Conservation (phyloP, 2,329 filamentous ascomycete species). For the Fusarium coffeatum region DNA sequence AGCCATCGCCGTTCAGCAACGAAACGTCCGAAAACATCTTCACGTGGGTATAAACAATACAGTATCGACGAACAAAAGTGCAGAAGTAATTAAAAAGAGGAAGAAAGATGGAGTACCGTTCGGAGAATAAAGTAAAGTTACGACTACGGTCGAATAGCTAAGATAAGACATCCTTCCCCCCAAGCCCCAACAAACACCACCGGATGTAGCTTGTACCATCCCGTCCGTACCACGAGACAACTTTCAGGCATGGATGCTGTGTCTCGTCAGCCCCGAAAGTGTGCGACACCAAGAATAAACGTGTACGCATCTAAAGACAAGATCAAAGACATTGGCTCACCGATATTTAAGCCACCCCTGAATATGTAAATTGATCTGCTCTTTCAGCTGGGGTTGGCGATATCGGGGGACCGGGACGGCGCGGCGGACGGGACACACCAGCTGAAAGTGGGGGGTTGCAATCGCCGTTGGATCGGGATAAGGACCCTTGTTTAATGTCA, state of each 20-base stretch:
- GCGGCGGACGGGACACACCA: slow-evolving; percentile 6
- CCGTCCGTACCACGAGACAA: slow-evolving; percentile 12
- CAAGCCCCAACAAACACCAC: background rate
- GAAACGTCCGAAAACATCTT: slow-evolving; percentile 21
- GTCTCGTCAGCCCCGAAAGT: slow-evolving; percentile 4
- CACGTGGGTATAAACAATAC: background rate
- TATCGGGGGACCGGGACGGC: slow-evolving; percentile 21
- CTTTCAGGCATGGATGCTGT: background rate
- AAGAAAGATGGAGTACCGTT: background rate
- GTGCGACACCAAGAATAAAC: slow-evolving; percentile 9
- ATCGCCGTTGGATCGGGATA: slow-evolving; percentile 10
- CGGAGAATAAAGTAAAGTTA: background rate
- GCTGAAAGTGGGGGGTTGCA: background rate
- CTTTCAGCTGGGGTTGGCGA: slow-evolving; percentile 30
- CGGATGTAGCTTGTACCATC: background rate
- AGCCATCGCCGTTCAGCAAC: slow-evolving; percentile 14
- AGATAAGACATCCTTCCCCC: slow-evolving; percentile 8
- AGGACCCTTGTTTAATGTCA: background rate
- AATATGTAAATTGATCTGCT: slow-evolving; percentile 5
- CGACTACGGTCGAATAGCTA: no score
- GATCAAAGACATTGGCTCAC: slow-evolving; percentile 21
- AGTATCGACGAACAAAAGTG: background rate
- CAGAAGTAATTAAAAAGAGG: no score
- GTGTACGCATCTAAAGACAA: slow-evolving; percentile 3
- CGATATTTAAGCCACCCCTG: slow-evolving; percentile 29